Conservation (phyloP, 2,329 filamentous ascomycete species). For the Sarocladiaceae sp. region DNA sequence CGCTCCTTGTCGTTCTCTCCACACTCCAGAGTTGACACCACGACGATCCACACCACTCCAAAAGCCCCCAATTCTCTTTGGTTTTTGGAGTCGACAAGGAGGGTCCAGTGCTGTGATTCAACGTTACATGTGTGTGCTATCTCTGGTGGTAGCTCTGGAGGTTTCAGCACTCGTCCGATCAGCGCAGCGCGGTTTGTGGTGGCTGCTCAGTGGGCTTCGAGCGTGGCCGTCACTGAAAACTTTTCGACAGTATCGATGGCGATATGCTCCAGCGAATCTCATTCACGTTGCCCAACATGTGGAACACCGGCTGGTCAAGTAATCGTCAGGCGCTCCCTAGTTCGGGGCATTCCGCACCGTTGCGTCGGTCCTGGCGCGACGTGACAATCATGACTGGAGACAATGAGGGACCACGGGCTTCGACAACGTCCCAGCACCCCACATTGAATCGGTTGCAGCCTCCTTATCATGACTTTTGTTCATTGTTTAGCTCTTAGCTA, state of each 20-base stretch:
- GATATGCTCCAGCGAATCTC: not conserved
- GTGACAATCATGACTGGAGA: conserved; percentile 4
- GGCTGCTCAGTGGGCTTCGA: not conserved
- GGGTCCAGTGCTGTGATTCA: conserved; percentile 1
- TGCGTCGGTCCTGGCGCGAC: conserved; percentile 4
- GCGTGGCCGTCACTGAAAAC: not conserved
- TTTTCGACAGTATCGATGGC: not conserved
- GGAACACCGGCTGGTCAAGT: conserved; percentile 3
- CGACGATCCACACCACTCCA: not conserved
- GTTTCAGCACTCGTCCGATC: not conserved
- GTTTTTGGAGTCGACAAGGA: conserved; percentile 3
- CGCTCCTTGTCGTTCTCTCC: not conserved
- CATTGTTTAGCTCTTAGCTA: not conserved
- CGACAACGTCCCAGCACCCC: not conserved
- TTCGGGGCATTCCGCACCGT: conserved; percentile 8
- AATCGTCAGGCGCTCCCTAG: not conserved
- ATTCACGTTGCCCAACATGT: not conserved
- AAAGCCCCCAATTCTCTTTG: not conserved
- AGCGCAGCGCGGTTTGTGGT: not conserved
- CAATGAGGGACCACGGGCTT: not conserved
- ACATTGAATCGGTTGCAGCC: not conserved
- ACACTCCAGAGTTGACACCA: not conserved
- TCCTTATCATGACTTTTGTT: not conserved
- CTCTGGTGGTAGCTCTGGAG: not conserved
- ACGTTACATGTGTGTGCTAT: conserved; percentile 11